phyloP scores from a whole-genome alignment of 345 rosid genomes.

The Murraya koenigii region DNA sequence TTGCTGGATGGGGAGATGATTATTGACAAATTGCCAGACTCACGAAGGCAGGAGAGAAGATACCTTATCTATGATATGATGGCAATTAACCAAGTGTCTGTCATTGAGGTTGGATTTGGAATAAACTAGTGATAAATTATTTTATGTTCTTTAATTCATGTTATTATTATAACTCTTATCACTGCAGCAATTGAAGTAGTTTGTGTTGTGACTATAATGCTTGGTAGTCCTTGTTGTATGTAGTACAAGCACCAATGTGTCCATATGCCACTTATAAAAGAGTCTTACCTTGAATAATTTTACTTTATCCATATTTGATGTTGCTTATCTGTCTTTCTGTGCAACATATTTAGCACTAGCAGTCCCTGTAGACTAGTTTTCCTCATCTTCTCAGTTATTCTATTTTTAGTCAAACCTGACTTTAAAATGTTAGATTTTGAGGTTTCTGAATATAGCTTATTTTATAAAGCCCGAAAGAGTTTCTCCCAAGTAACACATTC shows the following conservation, averaged over 20 bases:
- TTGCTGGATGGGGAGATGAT: slow-evolving; percentile 99
- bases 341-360: background rate
- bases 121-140: background rate
- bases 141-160: background rate
- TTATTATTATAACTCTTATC: background rate
- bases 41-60: slow-evolving; percentile 93
- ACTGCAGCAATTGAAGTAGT: background rate
- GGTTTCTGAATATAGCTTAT: background rate
- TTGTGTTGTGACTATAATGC: background rate
- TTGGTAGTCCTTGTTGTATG: background rate
- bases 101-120: slow-evolving; percentile 68
- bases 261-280: background rate
- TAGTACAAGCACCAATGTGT: background rate
- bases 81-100: slow-evolving; percentile 65
- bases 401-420: background rate
- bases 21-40: slow-evolving; percentile 89
- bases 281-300: background rate
- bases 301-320: background rate
- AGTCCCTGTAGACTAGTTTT: background rate
- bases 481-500: background rate
- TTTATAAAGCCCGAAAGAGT: background rate
- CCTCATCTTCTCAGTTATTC: background rate
- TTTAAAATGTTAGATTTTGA: background rate
- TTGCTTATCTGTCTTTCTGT: background rate
- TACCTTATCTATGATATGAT: slow-evolving; percentile 95